Conservation (phyloP, 2,329 filamentous ascomycete genomes). For the Curvularia hawaiiensis region DNA sequence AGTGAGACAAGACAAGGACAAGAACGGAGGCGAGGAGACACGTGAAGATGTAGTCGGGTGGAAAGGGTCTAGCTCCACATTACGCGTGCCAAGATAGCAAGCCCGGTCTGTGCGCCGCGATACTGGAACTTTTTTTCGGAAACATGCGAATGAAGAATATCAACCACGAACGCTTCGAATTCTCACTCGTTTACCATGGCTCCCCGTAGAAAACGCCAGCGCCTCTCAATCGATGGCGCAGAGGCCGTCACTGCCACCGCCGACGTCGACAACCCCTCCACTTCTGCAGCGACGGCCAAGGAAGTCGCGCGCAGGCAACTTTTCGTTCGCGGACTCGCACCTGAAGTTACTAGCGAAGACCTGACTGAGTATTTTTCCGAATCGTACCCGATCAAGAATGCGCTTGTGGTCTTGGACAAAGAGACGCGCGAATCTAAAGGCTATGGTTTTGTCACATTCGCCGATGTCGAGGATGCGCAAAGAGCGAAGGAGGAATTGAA, state of each 20-base stretch:
- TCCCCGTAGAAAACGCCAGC: constrained; percentile 49
- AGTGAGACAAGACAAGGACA: neutral
- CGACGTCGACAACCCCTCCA: constrained; percentile 27
- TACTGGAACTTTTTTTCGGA: constrained; percentile 22
- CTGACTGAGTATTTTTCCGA: constrained; percentile 92
- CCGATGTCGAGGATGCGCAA: constrained; percentile 87
- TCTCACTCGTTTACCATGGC: constrained; percentile 35
- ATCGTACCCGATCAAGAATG: constrained; percentile 93
- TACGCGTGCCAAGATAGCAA: constrained; percentile 17
- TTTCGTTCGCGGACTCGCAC: constrained; percentile 87
- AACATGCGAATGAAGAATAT: constrained; percentile 4
- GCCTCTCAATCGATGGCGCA: constrained; percentile 47
- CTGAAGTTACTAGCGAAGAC: constrained; percentile 77
- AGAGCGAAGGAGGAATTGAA: constrained; percentile 82
- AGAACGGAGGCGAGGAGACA: neutral
- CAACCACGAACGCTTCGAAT: constrained; percentile 4
- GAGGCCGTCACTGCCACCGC: constrained; percentile 38
- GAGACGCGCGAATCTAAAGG: constrained; percentile 86
- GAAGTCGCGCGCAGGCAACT: constrained; percentile 59
- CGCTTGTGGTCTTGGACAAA: constrained; percentile 86
- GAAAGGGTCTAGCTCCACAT: constrained; percentile 8
- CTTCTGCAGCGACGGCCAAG: constrained; percentile 27
- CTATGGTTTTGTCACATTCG: constrained; percentile 96
- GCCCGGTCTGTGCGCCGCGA: constrained; percentile 13
- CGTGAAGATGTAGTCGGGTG: neutral